A percentile compares a stretch with the other conserved stretches of the same genome.
Evolutionary conservation across 352 stramenopile species (phyloP).

Genomic region (Pythium utonaiense): DNA sequence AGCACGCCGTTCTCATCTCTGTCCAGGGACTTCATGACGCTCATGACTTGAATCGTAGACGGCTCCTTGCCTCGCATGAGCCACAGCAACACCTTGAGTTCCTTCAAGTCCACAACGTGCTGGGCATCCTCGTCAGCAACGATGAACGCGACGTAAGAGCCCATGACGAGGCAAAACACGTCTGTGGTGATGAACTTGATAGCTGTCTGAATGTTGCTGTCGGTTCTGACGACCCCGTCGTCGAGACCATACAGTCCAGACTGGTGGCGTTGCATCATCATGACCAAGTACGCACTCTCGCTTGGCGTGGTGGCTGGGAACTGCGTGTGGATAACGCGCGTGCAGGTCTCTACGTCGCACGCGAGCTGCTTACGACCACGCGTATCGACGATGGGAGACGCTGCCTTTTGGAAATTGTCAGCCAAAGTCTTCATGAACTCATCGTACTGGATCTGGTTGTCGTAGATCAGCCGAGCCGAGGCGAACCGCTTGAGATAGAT

Average conservation of each 20-base stretch:
- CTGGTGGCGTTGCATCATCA: constrained; percentile 41
- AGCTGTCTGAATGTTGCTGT: not conserved
- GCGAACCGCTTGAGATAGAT: constrained; percentile 60
- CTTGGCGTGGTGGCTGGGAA: constrained; percentile 27
- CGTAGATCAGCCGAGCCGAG: constrained; percentile 58
- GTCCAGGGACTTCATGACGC: constrained; percentile 65
- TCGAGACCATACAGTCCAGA: not conserved
- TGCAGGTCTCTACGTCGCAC: constrained; percentile 37
- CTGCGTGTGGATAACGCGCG: constrained; percentile 37
- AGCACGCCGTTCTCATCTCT: constrained; percentile 43
- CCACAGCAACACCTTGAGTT: constrained; percentile 65
- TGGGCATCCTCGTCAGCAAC: constrained; percentile 58
- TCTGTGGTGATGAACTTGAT: constrained; percentile 39
- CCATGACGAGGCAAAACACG: constrained; percentile 56
- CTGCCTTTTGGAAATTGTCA: constrained; percentile 42
- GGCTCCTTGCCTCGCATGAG: constrained; percentile 67
- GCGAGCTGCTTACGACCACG: constrained; percentile 29
- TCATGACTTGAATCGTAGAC: constrained; percentile 27
- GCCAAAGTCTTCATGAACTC: constrained; percentile 50
- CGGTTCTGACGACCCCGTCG: too few relatives aligned
- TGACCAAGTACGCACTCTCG: constrained; percentile 46
- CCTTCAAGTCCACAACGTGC: constrained; percentile 47
- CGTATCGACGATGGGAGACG: constrained; percentile 3
- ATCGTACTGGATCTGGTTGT: constrained; percentile 67
- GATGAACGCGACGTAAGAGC: constrained; percentile 59